Percentiles rank a stretch among this genome's conserved stretches.
These are phyloP conservation scores for Xenosphaeropsis pyriputrescens DNA, from an alignment of 2,329 filamentous ascomycete species.

Conservation along the genomic window DNA sequence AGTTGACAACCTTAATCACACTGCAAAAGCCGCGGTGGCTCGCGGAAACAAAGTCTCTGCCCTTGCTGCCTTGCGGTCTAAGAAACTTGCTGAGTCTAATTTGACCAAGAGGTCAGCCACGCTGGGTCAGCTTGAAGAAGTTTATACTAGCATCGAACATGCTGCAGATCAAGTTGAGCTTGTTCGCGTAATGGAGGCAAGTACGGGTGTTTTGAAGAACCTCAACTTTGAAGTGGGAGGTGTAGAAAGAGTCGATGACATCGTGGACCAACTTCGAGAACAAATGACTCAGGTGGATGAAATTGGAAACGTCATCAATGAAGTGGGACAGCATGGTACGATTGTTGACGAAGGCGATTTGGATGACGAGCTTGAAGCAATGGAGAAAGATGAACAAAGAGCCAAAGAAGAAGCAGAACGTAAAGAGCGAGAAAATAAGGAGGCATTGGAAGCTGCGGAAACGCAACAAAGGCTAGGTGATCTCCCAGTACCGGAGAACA, in stretches of 20 bases:
- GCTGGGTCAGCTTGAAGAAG: conserved; percentile 68
- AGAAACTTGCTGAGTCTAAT: conserved; percentile 66
- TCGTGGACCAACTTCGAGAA: conserved; percentile 61
- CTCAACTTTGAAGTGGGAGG: conserved; percentile 71
- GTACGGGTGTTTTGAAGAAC: conserved; percentile 53
- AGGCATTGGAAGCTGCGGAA: conserved; percentile 15
- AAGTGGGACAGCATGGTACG: conserved; percentile 29
- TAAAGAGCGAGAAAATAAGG: conserved; percentile 23
- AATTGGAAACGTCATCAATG: conserved; percentile 61
- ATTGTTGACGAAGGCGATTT: conserved; percentile 68
- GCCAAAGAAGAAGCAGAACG: conserved; percentile 28
- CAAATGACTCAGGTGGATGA: conserved; percentile 77
- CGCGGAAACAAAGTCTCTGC: conserved; percentile 64
- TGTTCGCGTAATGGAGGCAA: conserved; percentile 68
- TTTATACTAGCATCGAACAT: conserved; percentile 71
- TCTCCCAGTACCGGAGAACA: conserved; percentile 4
- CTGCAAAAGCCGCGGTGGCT: conserved; percentile 55
- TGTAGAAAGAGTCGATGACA: conserved; percentile 56
- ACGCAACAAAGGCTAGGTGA: conserved; percentile 14
- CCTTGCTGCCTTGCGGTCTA: conserved; percentile 64
- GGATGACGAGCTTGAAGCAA: conserved; percentile 69
- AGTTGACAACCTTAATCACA: conserved; percentile 45
- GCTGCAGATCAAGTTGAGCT: conserved; percentile 75
- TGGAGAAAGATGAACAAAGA: conserved; percentile 39
- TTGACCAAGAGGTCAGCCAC: conserved; percentile 59